phyloP scores from a whole-genome alignment of 306 rosid genomes.

The Amphicarpaea edgeworthii region DNA sequence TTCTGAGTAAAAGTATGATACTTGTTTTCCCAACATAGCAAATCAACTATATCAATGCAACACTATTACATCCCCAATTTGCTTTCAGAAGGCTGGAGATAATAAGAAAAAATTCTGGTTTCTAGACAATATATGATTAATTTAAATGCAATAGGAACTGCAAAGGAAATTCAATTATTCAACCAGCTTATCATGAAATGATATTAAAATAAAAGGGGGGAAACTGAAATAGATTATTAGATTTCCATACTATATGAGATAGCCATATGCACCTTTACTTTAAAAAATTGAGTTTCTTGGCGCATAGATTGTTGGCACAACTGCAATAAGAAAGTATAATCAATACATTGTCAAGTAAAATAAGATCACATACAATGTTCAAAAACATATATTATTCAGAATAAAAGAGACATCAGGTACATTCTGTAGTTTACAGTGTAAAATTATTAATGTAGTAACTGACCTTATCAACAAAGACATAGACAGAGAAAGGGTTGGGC shows the following conservation, averaged over 20 bases:
- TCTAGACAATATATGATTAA: background rate
- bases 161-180: conserved; percentile 11
- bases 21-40: conserved; percentile 2
- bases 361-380: conserved; percentile 10
- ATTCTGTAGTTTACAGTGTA: background rate
- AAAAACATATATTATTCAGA: background rate
- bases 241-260: conserved; percentile 31
- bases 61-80: background rate
- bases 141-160: conserved; percentile 1
- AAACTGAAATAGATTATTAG: conserved; percentile 8
- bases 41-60: conserved; percentile 4
- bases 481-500: conserved; percentile 81
- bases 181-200: conserved; percentile 16
- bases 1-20: conserved; percentile 6
- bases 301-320: conserved; percentile 54
- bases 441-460: conserved; percentile 30
- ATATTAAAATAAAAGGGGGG: background rate
- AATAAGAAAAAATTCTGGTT: conserved; percentile 19
- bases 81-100: conserved; percentile 6
- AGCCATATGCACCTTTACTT: conserved; percentile 54
- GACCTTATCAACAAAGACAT: conserved; percentile 74
- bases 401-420: conserved; percentile 25
- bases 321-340: conserved; percentile 56
- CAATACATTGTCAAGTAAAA: conserved; percentile 42
- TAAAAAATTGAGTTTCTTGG: conserved; percentile 48